Percentiles rank a stretch among this genome's conserved stretches.
Conservation (phyloP, 768 basidiomycete genomes). For the Omphalotus guepiniiformis region DNA sequence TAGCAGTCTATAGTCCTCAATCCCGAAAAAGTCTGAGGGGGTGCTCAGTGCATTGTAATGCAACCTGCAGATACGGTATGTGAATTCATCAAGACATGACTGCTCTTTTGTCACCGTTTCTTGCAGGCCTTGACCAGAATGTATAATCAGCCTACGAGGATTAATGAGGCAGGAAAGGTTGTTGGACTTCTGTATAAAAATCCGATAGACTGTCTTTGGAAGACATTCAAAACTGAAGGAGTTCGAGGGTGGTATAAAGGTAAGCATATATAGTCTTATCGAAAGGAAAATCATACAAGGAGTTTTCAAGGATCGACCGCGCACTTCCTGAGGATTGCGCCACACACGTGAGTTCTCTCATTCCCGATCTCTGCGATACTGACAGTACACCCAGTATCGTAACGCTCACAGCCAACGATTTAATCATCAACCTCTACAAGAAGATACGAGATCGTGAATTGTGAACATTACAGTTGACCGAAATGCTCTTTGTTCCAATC, state of each 20-base stretch:
- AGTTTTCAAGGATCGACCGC: slow-evolving; percentile 75
- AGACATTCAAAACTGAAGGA: slow-evolving; percentile 89
- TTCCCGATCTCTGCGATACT: not conserved
- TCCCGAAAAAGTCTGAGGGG: slow-evolving; percentile 7
- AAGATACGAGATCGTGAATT: slow-evolving; percentile 24
- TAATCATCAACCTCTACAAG: slow-evolving; percentile 69
- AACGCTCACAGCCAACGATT: slow-evolving; percentile 84
- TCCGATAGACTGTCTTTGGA: slow-evolving; percentile 95
- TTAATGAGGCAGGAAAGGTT: slow-evolving; percentile 63
- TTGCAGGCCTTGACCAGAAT: slow-evolving; percentile 81
- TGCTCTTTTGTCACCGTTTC: slow-evolving; percentile 2
- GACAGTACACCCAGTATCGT: slow-evolving; percentile 55
- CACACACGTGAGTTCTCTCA: slow-evolving; percentile 66
- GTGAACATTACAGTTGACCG: too few relatives aligned
- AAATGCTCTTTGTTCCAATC: too few relatives aligned
- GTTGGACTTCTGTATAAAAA: slow-evolving; percentile 82
- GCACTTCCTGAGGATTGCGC: slow-evolving; percentile 89
- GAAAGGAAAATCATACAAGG: not conserved
- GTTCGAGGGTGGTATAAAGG: slow-evolving; percentile 96
- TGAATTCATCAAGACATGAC: not conserved
- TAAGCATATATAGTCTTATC: slow-evolving; percentile 16
- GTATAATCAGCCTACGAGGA: slow-evolving; percentile 90
- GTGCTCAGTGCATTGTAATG: slow-evolving; percentile 77
- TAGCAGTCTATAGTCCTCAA: slow-evolving; percentile 12
- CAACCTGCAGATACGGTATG: slow-evolving; percentile 87